phyloP scores from a whole-genome alignment of 148 eudicot genomes.

The Rhododendron griersonianum region DNA sequence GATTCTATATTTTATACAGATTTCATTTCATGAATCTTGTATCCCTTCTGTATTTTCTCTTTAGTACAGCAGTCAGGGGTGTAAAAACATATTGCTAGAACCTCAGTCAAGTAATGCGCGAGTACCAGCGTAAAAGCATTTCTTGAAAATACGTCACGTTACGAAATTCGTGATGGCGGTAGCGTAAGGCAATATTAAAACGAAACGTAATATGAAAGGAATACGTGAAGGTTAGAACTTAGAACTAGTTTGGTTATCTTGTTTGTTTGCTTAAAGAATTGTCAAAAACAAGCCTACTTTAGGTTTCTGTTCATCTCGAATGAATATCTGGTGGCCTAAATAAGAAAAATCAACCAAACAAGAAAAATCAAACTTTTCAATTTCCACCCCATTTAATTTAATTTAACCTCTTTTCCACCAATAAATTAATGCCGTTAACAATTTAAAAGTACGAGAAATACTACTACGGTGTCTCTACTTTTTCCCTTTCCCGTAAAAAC shows the following conservation, averaged over 20 bases:
- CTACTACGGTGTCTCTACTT: not conserved
- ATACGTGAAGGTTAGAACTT: not conserved
- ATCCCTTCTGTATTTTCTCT: not conserved
- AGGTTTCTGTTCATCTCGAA: not conserved
- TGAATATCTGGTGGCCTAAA: not conserved
- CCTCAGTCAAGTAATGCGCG: not conserved
- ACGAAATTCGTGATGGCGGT: not conserved
- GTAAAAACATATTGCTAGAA: no score
- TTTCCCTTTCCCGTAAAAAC: not conserved
- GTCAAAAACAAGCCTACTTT: not conserved
- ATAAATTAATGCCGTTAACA: not conserved
- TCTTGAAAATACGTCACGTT: not conserved
- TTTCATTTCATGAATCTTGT: no score
- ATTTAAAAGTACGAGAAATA: not conserved
- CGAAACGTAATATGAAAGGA: not conserved
- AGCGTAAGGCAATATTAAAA: not conserved
- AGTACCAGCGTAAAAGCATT: not conserved
- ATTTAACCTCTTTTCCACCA: not conserved
- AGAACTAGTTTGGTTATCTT: not conserved
- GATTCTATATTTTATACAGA: not conserved
- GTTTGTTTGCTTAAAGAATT: not conserved
- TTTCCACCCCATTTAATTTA: not conserved
- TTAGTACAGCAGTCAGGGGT: no score
- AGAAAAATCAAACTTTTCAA: not conserved
- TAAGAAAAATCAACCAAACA: not conserved